Percentiles rank a stretch among this genome's conserved stretches.
Evolutionary conservation across 164 flowering plant genomes (phyloP).

Genomic region (Magnolia sinica): DNA sequence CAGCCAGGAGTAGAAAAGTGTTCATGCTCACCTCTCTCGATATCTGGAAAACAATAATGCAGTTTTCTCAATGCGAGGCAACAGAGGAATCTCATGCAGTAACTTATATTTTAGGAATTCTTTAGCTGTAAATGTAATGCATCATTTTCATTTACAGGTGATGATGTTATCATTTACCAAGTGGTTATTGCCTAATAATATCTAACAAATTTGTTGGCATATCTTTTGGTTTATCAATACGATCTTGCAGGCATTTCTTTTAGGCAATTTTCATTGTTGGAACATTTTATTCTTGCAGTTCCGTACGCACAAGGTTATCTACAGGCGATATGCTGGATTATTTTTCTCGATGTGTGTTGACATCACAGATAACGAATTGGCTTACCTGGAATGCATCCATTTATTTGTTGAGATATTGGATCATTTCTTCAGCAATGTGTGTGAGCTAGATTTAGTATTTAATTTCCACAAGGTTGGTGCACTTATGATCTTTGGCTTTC

Average conservation of each 20-base stretch:
- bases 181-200: background rate
- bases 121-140: background rate
- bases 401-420: slow-evolving; percentile 98
- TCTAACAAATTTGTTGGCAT: background rate
- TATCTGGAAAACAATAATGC: too few species aligned
- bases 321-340: slow-evolving; percentile 95
- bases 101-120: background rate
- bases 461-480: slow-evolving; percentile 92
- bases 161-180: background rate
- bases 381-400: slow-evolving; percentile 94
- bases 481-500: background rate
- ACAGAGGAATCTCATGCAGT: too few species aligned
- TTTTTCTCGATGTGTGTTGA: slow-evolving; percentile 97
- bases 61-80: too few species aligned
- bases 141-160: background rate
- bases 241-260: background rate
- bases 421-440: slow-evolving; percentile 99
- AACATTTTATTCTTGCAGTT: slow-evolving; percentile 52
- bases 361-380: slow-evolving; percentile 95
- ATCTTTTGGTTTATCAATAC: background rate
- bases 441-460: slow-evolving; percentile 98
- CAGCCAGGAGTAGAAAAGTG: too few species aligned
- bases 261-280: background rate
- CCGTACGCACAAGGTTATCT: slow-evolving; percentile 94
- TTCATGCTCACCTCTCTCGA: too few species aligned